Evolutionary conservation across 495 filamentous ascomycete species (phyloP), one percentile per base, ranked within the genome.

Genomic region (Viridothelium virens): DNA sequence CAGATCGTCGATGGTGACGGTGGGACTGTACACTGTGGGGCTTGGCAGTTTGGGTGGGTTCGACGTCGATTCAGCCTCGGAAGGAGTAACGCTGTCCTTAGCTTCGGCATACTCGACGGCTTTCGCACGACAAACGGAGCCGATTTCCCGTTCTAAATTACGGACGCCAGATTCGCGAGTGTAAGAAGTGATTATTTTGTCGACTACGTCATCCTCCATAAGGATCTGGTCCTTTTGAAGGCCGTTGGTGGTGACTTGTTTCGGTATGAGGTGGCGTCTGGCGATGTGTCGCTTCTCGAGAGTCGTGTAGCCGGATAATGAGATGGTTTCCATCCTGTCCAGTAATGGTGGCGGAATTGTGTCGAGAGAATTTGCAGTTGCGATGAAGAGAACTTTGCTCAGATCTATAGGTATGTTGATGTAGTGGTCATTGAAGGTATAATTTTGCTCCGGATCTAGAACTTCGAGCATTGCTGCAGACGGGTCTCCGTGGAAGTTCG

Each of bases 381-480:
- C 94, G 69, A 99, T 96, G 78, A 99, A 99, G 7, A 97, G 84
- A 18, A 99, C 89, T 77, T 96, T 96, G 78, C 90, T 95, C 44
- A 99, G 79, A 75, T 99, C 95, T 66, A 97, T 90, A 2, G 95
- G 95, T 61, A 97, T 92, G 72, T 90, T 92, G 76, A 99, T 86
- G 77, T 97, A 99, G 77, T 99, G 95, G 71, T 99, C 95, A 12
- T 84, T 88, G 77, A 99, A 99, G 16, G 86, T 86, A 76, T 96
- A 82, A 71, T 99, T 99, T 77, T 99, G 95, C 75, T 99, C 95
- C 7, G 95, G 95, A 72, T 99, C 95, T 33, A 99, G 84, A 12
- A 99, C 95, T 76, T 99, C 95, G 14, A 99, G 85, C 91, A 99
- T 96, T 0, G 95, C 95, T n/a, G 95, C 95, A 36, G 91, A 95